Evolutionary conservation across 1,284 basidiomycete species (phyloP).

Genomic region (Tylopilus sp.): DNA sequence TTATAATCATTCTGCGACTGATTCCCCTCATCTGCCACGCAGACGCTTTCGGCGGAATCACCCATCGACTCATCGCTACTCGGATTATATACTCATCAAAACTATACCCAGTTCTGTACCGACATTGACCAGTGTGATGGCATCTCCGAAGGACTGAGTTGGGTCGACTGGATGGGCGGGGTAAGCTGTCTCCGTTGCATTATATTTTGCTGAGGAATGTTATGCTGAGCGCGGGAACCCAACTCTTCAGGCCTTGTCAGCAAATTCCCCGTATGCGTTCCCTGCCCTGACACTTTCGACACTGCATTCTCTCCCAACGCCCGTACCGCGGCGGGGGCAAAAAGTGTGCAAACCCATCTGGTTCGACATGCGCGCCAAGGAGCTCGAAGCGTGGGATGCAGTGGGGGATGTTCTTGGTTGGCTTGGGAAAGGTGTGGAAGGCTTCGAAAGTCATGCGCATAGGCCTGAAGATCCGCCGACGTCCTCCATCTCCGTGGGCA

Average conservation of each 20-base stretch:
- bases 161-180: slow-evolving; percentile 81
- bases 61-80: slow-evolving; percentile 93
- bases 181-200: slow-evolving; percentile 55
- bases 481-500: slow-evolving; percentile 45
- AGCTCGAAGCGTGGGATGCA: slow-evolving; percentile 68
- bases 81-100: slow-evolving; percentile 93
- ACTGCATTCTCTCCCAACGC: slow-evolving; percentile 87
- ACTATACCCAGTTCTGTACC: slow-evolving; percentile 87
- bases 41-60: slow-evolving; percentile 86
- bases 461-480: slow-evolving; percentile 36
- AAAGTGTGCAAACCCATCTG: slow-evolving; percentile 84
- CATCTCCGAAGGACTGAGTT: slow-evolving; percentile 84
- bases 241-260: slow-evolving; percentile 67
- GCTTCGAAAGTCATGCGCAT: slow-evolving; percentile 7
- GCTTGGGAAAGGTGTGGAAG: slow-evolving; percentile 50
- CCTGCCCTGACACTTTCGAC: slow-evolving; percentile 83
- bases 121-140: slow-evolving; percentile 82
- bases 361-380: slow-evolving; percentile 67
- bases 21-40: slow-evolving; percentile 4
- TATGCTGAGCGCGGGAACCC: not conserved
- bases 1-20: not conserved
- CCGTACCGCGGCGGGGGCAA: slow-evolving; percentile 82
- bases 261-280: slow-evolving; percentile 86
- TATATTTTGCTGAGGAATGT: not conserved
- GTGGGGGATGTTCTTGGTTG: slow-evolving; percentile 68